Evolutionary conservation across 768 basidiomycete genomes (phyloP).

Genomic region (Hygrophoropsis aurantiaca): DNA sequence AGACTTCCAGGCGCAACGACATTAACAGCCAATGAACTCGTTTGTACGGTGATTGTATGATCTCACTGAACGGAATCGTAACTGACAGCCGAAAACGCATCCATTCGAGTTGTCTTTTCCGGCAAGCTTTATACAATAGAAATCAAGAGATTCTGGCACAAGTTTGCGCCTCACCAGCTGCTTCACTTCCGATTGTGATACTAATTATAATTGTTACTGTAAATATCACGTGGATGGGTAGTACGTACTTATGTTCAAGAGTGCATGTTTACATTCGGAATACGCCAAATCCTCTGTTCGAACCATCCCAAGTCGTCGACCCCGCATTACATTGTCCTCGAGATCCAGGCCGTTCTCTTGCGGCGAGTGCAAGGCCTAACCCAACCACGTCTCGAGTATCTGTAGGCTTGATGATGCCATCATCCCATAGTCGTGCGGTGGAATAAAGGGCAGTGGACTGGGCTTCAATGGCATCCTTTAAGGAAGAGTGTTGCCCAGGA

Average conservation of each 20-base stretch:
- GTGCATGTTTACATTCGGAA: constrained; percentile 73
- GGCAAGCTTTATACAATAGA: no score
- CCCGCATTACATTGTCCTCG: constrained; percentile 4
- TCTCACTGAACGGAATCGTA: no score
- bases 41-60: no score
- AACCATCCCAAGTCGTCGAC: constrained; percentile 70
- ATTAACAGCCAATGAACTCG: no score
- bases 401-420: constrained; percentile 85
- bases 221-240: not conserved
- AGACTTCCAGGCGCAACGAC: no score
- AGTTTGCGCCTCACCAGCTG: constrained; percentile 18
- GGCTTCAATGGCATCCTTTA: constrained; percentile 81
- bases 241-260: not conserved
- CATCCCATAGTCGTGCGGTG: constrained; percentile 92
- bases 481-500: constrained; percentile 68
- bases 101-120: no score
- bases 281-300: constrained; percentile 76
- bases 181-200: not conserved
- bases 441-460: constrained; percentile 89
- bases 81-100: no score
- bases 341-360: constrained; percentile 36
- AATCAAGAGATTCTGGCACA: no score
- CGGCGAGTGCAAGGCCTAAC: constrained; percentile 80
- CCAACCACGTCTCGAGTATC: constrained; percentile 90
- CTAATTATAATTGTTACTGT: no score